These are phyloP conservation scores for Aspergillus fijiensis DNA, from an alignment of 2,329 filamentous ascomycete species.

Conservation along the genomic window DNA sequence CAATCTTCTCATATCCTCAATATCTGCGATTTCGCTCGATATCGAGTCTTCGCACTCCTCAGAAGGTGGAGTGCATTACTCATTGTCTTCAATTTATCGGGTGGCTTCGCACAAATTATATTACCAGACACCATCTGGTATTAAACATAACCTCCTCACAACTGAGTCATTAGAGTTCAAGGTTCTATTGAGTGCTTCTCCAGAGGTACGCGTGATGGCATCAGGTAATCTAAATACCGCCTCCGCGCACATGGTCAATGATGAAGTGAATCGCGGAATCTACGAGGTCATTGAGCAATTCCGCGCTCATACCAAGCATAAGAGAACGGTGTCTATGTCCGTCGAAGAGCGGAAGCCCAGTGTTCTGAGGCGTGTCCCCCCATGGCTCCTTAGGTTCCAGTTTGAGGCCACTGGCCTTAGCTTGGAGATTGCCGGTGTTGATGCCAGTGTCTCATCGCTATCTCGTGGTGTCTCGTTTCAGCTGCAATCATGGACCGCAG, in stretches of 20 bases:
- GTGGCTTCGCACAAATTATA: constrained; percentile 87
- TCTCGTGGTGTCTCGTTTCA: constrained; percentile 82
- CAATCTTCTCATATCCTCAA: constrained; percentile 90
- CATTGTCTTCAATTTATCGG: constrained; percentile 75
- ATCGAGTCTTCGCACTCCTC: constrained; percentile 93
- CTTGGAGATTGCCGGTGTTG: constrained; percentile 84
- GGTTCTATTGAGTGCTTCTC: constrained; percentile 77
- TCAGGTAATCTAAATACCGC: constrained; percentile 82
- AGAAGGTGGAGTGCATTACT: constrained; percentile 82
- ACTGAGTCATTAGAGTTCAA: constrained; percentile 88
- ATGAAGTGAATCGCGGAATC: constrained; percentile 89
- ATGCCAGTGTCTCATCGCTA: constrained; percentile 76
- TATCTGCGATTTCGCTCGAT: constrained; percentile 90
- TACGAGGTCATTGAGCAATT: constrained; percentile 88
- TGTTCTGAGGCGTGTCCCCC: constrained; percentile 73
- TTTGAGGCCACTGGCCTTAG: constrained; percentile 87
- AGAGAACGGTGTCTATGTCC: constrained; percentile 54
- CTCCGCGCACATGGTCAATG: constrained; percentile 82
- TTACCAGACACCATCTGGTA: constrained; percentile 83
- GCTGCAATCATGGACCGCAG: constrained; percentile 80
- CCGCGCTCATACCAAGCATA: constrained; percentile 65
- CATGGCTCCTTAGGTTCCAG: constrained; percentile 80
- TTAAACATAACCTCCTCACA: constrained; percentile 80
- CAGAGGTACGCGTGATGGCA: constrained; percentile 78
- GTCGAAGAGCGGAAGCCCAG: constrained; percentile 58